Conservation (phyloP, 2,329 filamentous ascomycete genomes). For the Penicillium sp. region DNA sequence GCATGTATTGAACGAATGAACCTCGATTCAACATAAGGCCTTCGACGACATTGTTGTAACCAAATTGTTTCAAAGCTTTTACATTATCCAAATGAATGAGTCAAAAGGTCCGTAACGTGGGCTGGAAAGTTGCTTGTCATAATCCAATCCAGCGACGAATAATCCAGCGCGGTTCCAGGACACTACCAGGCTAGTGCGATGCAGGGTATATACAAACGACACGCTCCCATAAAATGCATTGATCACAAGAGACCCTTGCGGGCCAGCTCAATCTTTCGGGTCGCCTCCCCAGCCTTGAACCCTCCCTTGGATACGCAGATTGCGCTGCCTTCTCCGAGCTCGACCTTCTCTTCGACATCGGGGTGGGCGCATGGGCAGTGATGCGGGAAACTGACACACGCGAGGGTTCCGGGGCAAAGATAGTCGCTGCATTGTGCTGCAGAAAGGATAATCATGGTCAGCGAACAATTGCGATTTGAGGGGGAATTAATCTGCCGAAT, state of each 20-base stretch:
- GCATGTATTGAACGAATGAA: too few species aligned
- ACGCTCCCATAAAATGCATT: background rate
- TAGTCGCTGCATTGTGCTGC: conserved; percentile 87
- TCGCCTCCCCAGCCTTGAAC: conserved; percentile 47
- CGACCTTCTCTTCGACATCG: conserved; percentile 73
- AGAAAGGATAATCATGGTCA: background rate
- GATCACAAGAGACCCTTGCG: conserved; percentile 49
- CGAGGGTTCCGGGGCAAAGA: conserved; percentile 88
- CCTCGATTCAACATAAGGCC: background rate
- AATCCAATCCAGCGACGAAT: background rate
- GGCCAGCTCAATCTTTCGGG: conserved; percentile 50
- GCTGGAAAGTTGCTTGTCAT: background rate
- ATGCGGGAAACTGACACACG: conserved; percentile 93
- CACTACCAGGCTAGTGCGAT: background rate
- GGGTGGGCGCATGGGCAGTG: conserved; percentile 93
- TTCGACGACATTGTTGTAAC: background rate
- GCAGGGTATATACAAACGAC: background rate
- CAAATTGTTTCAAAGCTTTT: background rate
- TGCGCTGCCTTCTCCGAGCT: conserved; percentile 49
- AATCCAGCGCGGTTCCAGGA: background rate
- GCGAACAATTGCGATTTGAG: background rate
- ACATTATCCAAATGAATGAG: background rate
- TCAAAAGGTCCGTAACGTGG: background rate
- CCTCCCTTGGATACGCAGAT: conserved; percentile 51
- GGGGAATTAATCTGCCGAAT: too few species aligned